Conservation (phyloP, 1,284 basidiomycete genomes). For the Mixia osmundae region DNA sequence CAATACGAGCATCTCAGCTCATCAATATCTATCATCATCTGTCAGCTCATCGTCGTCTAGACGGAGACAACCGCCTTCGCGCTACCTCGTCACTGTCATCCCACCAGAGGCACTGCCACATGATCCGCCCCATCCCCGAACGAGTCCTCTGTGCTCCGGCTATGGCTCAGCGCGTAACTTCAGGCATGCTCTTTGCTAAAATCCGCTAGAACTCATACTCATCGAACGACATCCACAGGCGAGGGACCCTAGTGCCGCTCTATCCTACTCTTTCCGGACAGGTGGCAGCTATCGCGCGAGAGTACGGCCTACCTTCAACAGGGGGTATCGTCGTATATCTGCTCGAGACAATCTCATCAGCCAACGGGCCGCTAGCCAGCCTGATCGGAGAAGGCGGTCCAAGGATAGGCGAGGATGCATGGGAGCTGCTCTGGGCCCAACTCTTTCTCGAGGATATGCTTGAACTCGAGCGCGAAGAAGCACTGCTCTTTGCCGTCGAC, state of each 20-base stretch:
- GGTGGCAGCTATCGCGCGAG: conserved; percentile 30
- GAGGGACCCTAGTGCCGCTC: conserved; percentile 16
- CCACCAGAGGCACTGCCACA: conserved; percentile 17
- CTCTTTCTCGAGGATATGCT: conserved; percentile 27
- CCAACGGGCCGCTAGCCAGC: too few species aligned
- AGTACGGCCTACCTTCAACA: conserved; percentile 59
- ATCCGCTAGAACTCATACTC: neutral
- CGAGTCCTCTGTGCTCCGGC: conserved; percentile 14
- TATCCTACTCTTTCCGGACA: conserved; percentile 17
- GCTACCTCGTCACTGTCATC: conserved; percentile 18
- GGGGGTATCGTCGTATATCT: conserved; percentile 52
- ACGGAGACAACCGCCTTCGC: conserved; percentile 3
- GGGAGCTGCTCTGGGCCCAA: conserved; percentile 52
- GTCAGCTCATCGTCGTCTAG: too few species aligned
- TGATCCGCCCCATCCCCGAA: conserved; percentile 19
- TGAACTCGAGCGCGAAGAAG: too few species aligned
- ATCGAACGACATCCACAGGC: conserved; percentile 4
- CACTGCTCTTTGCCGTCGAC: too few species aligned
- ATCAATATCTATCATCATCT: too few species aligned
- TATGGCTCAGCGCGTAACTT: conserved; percentile 18
- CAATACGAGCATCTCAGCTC: too few species aligned
- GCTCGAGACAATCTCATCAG: conserved; percentile 22
- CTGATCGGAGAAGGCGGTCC: conserved; percentile 29
- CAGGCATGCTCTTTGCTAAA: conserved; percentile 9
- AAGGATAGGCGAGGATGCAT: conserved; percentile 53